These are phyloP conservation scores for Ananas comosus DNA, from an alignment of 176 grass and related monocot genomes.

Conservation along the genomic window DNA sequence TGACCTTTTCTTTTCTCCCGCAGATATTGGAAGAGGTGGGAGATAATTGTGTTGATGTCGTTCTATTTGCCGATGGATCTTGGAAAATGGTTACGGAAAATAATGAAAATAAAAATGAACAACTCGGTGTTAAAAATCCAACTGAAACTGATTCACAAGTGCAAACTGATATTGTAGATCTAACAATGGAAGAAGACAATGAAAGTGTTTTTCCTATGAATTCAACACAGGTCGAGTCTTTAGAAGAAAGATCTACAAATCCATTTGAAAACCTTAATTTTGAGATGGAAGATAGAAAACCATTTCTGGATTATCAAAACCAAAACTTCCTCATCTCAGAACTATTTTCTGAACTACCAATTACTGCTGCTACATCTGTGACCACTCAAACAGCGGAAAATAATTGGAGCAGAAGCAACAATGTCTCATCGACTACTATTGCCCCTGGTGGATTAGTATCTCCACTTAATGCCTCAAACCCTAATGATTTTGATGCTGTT, in stretches of 20 bases:
- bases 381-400: constrained; percentile 22
- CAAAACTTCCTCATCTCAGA: constrained; percentile 30
- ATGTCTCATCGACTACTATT: constrained; percentile 16
- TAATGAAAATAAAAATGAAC: constrained; percentile 43
- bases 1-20: constrained; percentile 11
- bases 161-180: constrained; percentile 44
- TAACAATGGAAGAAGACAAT: constrained; percentile 48
- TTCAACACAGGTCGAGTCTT: constrained; percentile 6
- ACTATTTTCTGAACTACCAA: constrained; percentile 24
- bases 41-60: constrained; percentile 36
- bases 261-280: constrained; percentile 6
- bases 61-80: constrained; percentile 66
- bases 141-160: constrained; percentile 24
- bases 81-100: constrained; percentile 55
- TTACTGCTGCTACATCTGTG: background rate
- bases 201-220: constrained; percentile 25
- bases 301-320: constrained; percentile 38
- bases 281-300: constrained; percentile 62
- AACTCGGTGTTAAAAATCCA: constrained; percentile 11
- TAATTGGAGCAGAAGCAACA: constrained; percentile 15
- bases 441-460: constrained; percentile 16
- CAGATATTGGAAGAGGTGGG: constrained; percentile 71
- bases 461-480: constrained; percentile 21
- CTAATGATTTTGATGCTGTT: constrained; percentile 45
- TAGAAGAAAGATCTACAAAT: background rate